Base-by-base conservation (phyloP, 495 filamentous ascomycete species). In the Lichina pygmaea region DNA sequence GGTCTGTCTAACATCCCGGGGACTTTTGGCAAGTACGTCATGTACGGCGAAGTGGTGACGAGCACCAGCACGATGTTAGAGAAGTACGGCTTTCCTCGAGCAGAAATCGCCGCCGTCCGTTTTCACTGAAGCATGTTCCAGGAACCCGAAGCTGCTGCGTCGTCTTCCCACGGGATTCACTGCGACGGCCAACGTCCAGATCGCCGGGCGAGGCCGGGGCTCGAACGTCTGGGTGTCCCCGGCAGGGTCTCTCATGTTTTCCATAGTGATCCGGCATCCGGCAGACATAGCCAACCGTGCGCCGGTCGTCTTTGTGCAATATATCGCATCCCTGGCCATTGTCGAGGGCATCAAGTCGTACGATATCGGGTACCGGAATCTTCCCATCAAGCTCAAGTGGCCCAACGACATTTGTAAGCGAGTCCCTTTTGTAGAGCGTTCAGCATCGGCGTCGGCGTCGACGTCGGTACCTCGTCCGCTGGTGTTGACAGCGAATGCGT, bases 221-320 rank as follows among this genome's bases (percentile, higher is more conserved):
- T 73, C 66, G 39, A 95, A 97, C 52, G 80, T 93, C 51, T 97
- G 91, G 89, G 75, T 97, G 3, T 84, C 89, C 0, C 91, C 89
- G 4, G 68, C 81, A 2, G 89, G 89, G 0, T 70, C 73, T 15
- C 68, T 97, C 8, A 74, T 94, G 52, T 85, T 89, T 62, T 91
- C 81, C 7, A 82, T 77, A 10, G 72, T 86, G 13, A 68, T 97
- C 41, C 77, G 78, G 34, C 91, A 95, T 60, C 67, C 77, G 7
- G 71, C 80, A 33, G 64, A 73, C 33, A 66, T 84, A 43, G 72
- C 72, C 12, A 58, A 69, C 6, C 68, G 69, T 1, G 80, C 89
- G 0, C 86, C 91, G 2, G 79, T 97, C 5, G 75, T 93, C 6
- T 94, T 95, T 62, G 67, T 95, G 40, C 89, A 97, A 54, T 95